Evolutionary conservation across 148 eudicot species (phyloP).

Genomic region (Diospyros lotus): DNA sequence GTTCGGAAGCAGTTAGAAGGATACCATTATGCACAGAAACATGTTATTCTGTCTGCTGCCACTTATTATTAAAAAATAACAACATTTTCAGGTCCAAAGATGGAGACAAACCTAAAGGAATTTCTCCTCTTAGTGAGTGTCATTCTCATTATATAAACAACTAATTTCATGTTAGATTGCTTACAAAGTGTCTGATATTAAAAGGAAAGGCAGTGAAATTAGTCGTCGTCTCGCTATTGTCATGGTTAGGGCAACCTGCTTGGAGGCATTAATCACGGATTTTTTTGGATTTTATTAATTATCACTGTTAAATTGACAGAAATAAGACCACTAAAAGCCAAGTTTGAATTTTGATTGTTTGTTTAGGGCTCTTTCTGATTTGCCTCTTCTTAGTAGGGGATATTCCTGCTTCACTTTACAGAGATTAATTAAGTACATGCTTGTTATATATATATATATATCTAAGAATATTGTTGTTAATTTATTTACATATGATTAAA

Average conservation of each 20-base stretch:
- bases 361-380: conserved; percentile 27
- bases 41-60: not conserved
- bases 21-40: no score
- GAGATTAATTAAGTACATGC: not conserved
- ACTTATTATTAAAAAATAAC: not conserved
- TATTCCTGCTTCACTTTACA: conserved; percentile 25
- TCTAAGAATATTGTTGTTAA: not conserved
- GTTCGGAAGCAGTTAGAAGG: no score
- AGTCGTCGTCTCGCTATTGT: conserved; percentile 32
- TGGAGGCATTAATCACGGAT: conserved; percentile 22
- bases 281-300: conserved; percentile 14
- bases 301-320: conserved; percentile 21
- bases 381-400: conserved; percentile 27
- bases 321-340: conserved; percentile 1
- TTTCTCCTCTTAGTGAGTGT: conserved; percentile 25
- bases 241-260: conserved; percentile 8
- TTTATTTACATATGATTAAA: no score
- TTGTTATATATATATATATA: not conserved
- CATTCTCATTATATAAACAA: conserved; percentile 26
- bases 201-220: conserved; percentile 7
- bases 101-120: conserved; percentile 23
- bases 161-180: conserved; percentile 4
- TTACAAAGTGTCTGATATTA: conserved; percentile 2
- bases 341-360: conserved; percentile 23
- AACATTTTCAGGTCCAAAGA: conserved; percentile 8